A percentile compares a stretch with the other conserved stretches of the same genome.
Conservation (phyloP, 352 stramenopile species). For the Pythium dissimile region DNA sequence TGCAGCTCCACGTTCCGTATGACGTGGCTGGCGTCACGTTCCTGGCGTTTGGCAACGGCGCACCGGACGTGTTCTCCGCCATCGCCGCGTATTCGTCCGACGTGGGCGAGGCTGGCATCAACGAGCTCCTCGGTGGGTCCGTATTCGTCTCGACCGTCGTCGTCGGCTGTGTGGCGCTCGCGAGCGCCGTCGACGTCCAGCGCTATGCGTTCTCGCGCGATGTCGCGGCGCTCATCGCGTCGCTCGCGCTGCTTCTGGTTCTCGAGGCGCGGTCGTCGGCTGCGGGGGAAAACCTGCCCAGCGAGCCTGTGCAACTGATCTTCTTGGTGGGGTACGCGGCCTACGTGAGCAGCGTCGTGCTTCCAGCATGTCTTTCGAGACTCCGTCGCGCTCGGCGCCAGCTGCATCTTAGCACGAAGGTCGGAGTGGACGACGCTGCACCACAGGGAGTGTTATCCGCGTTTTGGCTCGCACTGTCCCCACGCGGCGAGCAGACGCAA, state of each 20-base stretch:
- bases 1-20: slow-evolving; percentile 73
- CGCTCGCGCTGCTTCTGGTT: slow-evolving; percentile 48
- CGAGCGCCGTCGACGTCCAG: slow-evolving; percentile 56
- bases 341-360: slow-evolving; percentile 59
- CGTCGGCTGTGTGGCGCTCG: slow-evolving; percentile 83
- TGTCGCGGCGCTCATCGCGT: slow-evolving; percentile 42
- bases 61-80: slow-evolving; percentile 94
- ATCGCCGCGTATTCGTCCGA: slow-evolving; percentile 84
- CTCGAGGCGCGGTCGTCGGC: neutral
- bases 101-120: slow-evolving; percentile 79
- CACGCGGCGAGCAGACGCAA: slow-evolving; percentile 16
- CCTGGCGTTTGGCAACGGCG: slow-evolving; percentile 97
- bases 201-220: slow-evolving; percentile 68
- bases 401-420: neutral
- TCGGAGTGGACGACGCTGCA: neutral
- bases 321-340: slow-evolving; percentile 48
- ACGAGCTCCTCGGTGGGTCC: slow-evolving; percentile 91
- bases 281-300: slow-evolving; percentile 6
- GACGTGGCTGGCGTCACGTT: slow-evolving; percentile 97
- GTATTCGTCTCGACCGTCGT: slow-evolving; percentile 96
- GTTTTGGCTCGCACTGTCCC: slow-evolving; percentile 73
- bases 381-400: slow-evolving; percentile 10
- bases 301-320: slow-evolving; percentile 34
- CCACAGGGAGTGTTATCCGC: slow-evolving; percentile 49
- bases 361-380: slow-evolving; percentile 44